Base-by-base conservation (phyloP, 192 early-diverging fungal species). In the Mortierella antarctica region DNA sequence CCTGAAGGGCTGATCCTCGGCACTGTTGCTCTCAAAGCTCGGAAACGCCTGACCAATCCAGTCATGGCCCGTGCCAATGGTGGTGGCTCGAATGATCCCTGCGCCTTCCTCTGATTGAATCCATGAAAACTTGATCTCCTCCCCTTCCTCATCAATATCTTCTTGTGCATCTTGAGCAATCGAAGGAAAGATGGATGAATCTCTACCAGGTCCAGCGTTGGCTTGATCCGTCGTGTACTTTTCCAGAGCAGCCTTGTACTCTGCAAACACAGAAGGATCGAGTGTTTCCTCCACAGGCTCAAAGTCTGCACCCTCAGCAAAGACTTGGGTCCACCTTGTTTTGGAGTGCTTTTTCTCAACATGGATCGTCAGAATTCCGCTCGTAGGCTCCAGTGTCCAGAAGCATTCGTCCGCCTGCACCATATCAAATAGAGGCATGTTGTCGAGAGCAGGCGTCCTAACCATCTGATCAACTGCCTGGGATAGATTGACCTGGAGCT, bases 291-390 rank as follows among this genome's bases (percentile, higher is more conserved):
- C 67, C 2, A 92, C 88, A 17, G 76, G 76, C 21, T 71, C 57
- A 4, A 46, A 23, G 42, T 79, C 76, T 1, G 86, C 88, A 23
- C 84, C 87, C 61, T 94, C 91, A n/a, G 82, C 83, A 78, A 93
- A 94, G 11, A 93, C 83, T 17, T 89, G 87, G 5, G 88, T 74
- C 93, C 93, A 94, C 21, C 92, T 82, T 10, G 86, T 88, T 41
- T 87, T 81, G 59, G 85, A 71, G 61, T 89, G 82, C 39, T 83
- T 65, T 67, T 94, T 94, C 53, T 89, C 87, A 21, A 94, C 53
- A 62, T 82, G 86, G 21, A 94, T 51, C 0, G 91, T 91, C 31
- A 94, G 68, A 10, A 90, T 39, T 2, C 89, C 86, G 0, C 85
- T 85, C 41, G 74, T 74, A 4, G 75, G 4, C 48, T 93, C 91